Evolutionary conservation across 176 grass and related monocot species (phyloP).

Genomic region (Aegilops tauschii): DNA sequence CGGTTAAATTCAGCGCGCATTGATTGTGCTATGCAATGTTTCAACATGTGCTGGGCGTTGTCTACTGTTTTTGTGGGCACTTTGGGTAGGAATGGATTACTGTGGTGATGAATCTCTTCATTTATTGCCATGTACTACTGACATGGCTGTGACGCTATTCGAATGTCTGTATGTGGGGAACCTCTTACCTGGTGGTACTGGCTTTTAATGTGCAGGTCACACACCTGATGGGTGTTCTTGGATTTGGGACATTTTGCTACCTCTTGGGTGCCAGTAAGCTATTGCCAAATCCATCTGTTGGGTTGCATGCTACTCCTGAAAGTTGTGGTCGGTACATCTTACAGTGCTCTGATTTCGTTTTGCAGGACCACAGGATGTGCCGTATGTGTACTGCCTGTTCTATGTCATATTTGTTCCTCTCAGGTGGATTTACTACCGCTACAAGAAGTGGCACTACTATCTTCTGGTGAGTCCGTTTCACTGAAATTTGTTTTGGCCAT

Average conservation of each 20-base stretch:
- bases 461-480: conserved; percentile 57
- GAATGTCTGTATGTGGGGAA: background rate
- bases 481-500: background rate
- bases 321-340: conserved; percentile 2
- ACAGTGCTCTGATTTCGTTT: conserved; percentile 7
- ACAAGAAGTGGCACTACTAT: conserved; percentile 99
- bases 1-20: conserved; percentile 8
- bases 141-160: conserved; percentile 6
- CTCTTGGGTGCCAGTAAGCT: conserved; percentile 94
- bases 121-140: conserved; percentile 28
- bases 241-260: conserved; percentile 97
- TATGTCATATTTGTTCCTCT: conserved; percentile 93
- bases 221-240: conserved; percentile 86
- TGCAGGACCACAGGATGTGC: conserved; percentile 84
- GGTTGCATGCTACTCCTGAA: background rate
- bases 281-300: conserved; percentile 15
- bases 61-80: background rate
- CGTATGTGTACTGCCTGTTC: conserved; percentile 93
- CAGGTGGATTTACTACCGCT: conserved; percentile 94
- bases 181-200: conserved; percentile 23
- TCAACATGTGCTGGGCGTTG: background rate
- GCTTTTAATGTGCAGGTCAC: conserved; percentile 74
- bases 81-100: background rate
- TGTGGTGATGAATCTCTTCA: background rate
- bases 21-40: background rate